phyloP scores from a whole-genome alignment of 2,329 filamentous ascomycete genomes.

The Ophiostoma triangulosporum region DNA sequence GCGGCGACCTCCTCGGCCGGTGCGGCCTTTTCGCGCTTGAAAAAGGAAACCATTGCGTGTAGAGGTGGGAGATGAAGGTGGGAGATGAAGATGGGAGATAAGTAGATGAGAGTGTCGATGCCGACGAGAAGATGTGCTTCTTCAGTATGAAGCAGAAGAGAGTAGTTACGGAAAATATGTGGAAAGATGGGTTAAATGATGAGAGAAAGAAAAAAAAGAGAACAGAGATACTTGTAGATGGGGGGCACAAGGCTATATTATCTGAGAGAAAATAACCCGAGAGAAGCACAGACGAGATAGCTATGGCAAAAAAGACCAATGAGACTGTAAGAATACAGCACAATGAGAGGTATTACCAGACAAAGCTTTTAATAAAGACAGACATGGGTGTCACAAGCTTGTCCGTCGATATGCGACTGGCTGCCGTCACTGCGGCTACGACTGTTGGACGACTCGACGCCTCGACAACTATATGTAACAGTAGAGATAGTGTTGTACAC shows the following conservation, averaged over 20 bases:
- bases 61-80: not conserved
- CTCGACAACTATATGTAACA: too few relatives aligned
- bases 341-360: too few relatives aligned
- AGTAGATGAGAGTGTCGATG: not conserved
- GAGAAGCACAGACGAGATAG: too few relatives aligned
- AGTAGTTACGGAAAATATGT: not conserved
- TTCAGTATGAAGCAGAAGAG: not conserved
- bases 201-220: not conserved
- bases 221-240: too few relatives aligned
- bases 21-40: slow-evolving; percentile 3
- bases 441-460: too few relatives aligned
- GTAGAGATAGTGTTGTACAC: too few relatives aligned
- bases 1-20: not conserved
- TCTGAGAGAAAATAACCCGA: not conserved
- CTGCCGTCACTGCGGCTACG: too few relatives aligned
- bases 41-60: slow-evolving; percentile 7
- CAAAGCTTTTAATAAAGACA: too few relatives aligned
- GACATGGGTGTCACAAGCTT: too few relatives aligned
- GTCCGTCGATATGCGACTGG: too few relatives aligned
- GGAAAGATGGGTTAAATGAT: not conserved
- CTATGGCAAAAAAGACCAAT: too few relatives aligned
- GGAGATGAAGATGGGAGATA: not conserved
- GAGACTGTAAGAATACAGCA: too few relatives aligned
- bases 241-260: not conserved
- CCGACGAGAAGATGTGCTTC: not conserved